Evolutionary conservation across 257 asterid species (phyloP), one percentile per base, ranked within the genome.

Genomic region (Rhazya stricta): DNA sequence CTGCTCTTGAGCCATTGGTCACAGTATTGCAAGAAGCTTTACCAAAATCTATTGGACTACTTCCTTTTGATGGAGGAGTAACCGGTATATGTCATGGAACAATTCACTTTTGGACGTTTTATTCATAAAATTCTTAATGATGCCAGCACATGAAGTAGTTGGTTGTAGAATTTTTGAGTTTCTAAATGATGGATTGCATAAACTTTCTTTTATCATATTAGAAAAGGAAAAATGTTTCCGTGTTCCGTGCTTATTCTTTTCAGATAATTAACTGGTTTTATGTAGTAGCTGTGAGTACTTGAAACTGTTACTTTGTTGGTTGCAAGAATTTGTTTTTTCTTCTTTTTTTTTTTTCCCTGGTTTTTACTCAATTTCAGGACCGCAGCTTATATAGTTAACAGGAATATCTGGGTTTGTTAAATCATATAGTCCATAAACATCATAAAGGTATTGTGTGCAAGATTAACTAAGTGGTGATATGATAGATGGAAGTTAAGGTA

Each of bases 61-160:
- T 95, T 85, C 87, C 99, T 78, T 95, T 92, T 74, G 98, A 95
- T 82, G 94, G 96, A 72, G 99, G 99, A 75, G 88, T 95, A 75
- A 83, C 96, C 84, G 99, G 99, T 92, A 85, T 42, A 63, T 77
- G 71, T 57, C 73, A 67, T 63, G 69, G 63, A 73, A 46, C 48
- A 71, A 63, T 51, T 78, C 39, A 72, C 48, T 34, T 57, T 57
- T 62, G 32, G 29, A 15, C 56, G 9, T 50, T 50, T 46, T 9
- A 58, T 56, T 32, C 25, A 12, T 51, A 42, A 72, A 27, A 67
- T 2, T 48, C 39, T 42, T 45, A 39, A 23, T 69, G 42, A 42
- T 61, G 72, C 53, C 15, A n/a, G 36, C 51, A 34, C 23, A 25
- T 70, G 43, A 34, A 63, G 45, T 61, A 48, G 54, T 29, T 54